Evolutionary conservation across 208 protist genomes (phyloP).

Genomic region (Wallacemonas sp.): DNA sequence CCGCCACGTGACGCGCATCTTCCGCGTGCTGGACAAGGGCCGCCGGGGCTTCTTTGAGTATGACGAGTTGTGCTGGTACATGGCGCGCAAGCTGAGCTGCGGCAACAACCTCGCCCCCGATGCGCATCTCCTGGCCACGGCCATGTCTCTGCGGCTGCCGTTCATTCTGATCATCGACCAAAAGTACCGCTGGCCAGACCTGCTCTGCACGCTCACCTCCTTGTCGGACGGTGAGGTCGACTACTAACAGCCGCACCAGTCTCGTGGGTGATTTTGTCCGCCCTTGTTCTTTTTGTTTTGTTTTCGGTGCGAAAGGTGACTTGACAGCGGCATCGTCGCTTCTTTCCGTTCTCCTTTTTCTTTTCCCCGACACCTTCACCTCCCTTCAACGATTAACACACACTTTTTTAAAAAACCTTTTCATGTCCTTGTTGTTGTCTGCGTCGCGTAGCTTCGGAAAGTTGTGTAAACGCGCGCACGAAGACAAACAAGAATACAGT

Average conservation of each 20-base stretch:
- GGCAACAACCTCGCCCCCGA: slow-evolving; percentile 64
- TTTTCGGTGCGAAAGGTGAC: too few relatives aligned
- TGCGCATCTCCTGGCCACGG: slow-evolving; percentile 63
- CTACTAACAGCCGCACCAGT: slow-evolving; percentile 42
- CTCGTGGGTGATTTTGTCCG: too few relatives aligned
- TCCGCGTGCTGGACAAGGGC: slow-evolving; percentile 79
- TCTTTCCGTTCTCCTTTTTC: slow-evolving; percentile 19
- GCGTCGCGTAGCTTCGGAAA: too few relatives aligned
- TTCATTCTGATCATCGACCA: slow-evolving; percentile 60
- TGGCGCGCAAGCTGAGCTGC: slow-evolving; percentile 82
- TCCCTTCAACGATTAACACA: background rate
- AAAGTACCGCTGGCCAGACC: slow-evolving; percentile 52
- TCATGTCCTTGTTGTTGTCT: background rate
- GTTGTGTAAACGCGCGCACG: too few relatives aligned
- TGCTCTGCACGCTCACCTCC: slow-evolving; percentile 52
- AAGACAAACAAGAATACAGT: too few relatives aligned
- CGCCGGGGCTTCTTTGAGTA: slow-evolving; percentile 76
- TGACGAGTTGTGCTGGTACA: slow-evolving; percentile 86
- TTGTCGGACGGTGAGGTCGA: slow-evolving; percentile 69
- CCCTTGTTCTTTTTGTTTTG: too few relatives aligned
- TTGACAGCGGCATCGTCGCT: too few relatives aligned
- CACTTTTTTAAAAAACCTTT: slow-evolving; percentile 6
- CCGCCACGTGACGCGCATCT: slow-evolving; percentile 76
- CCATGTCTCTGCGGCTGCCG: slow-evolving; percentile 80
- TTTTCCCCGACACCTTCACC: background rate